phyloP scores from a whole-genome alignment of 1,139 yeast species.

The Arxiozyma bovina region DNA sequence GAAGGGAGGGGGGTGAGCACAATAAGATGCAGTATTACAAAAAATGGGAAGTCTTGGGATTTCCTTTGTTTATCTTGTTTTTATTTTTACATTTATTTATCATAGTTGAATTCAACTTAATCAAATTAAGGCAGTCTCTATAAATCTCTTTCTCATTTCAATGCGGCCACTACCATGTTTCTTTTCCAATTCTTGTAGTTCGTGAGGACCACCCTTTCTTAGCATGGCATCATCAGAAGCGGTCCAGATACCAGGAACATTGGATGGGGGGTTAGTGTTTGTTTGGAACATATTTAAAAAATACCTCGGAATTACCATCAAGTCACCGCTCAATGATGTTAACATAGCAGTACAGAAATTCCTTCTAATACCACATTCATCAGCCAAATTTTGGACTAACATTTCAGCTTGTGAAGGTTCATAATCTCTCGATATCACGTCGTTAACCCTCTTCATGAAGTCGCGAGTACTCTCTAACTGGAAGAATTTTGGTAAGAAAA shows the following conservation, averaged over 20 bases:
- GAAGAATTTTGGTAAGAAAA: constrained; percentile 29
- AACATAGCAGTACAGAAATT: constrained; percentile 40
- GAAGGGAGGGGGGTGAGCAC: too few relatives aligned
- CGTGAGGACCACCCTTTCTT: constrained; percentile 28
- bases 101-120: not conserved
- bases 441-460: constrained; percentile 33
- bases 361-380: constrained; percentile 39
- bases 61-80: too few relatives aligned
- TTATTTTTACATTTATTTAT: too few relatives aligned
- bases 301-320: constrained; percentile 39
- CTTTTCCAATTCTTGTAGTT: constrained; percentile 27
- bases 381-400: constrained; percentile 36
- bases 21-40: too few relatives aligned
- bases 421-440: constrained; percentile 37
- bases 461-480: constrained; percentile 22
- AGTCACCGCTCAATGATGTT: constrained; percentile 43
- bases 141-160: constrained; percentile 34
- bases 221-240: constrained; percentile 38
- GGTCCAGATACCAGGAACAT: constrained; percentile 44
- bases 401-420: constrained; percentile 39
- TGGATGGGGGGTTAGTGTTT: constrained; percentile 38
- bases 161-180: constrained; percentile 35
- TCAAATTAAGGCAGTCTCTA: constrained; percentile 8
- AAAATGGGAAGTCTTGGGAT: too few relatives aligned
- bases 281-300: constrained; percentile 38